Evolutionary conservation across 1,284 basidiomycete genomes (phyloP), one percentile per base, ranked within the genome.

Genomic region (Inonotus hispidus): DNA sequence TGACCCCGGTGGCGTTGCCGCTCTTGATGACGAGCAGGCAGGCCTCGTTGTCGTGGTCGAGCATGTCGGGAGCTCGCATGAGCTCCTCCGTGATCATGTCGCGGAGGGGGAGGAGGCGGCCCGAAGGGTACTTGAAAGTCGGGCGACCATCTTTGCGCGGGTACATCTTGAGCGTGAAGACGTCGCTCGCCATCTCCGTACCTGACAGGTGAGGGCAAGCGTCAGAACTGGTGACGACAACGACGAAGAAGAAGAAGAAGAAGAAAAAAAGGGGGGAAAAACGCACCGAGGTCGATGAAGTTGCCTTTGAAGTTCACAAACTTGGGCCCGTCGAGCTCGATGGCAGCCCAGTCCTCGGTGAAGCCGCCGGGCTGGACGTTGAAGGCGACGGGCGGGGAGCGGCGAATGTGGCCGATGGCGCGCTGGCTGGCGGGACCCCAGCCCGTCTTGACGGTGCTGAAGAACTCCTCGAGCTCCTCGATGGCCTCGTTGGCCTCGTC

Each of bases 331-430:
- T 70, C 65, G 52, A 74, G 41, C 66, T 72, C 64, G 64, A 75
- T 65, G 43, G 71, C 54, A 37, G 67, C 70, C 55, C 58, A 67
- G 60, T 74, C 72, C 53, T 69, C 55, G 8, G 69, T 72, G 53
- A 61, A 73, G 61, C 56, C 60, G 53, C 59, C 54, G 27, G 4
- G 3, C 6, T 35, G 16, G 47, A 56, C 10, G 46, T 52, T 32
- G 62, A 70, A 10, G 50, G 38, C 46, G 64, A 74, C 65, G 50
- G 69, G 66, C 55, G 74, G 71, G 45, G 74, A 68, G 53, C 52
- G 63, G 55, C 67, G 37, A 57, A 74, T 62, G 59, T 71, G 69
- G 41, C 73, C 72, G 5, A 75, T 23, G 52, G 69, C 59, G 35
- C 73, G 72, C 55, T 58, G 67, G 27, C 7, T 50, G 45, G 71